Base-by-base conservation (phyloP, 2,329 filamentous ascomycete species). In the Pseudofabraea citricarpa region DNA sequence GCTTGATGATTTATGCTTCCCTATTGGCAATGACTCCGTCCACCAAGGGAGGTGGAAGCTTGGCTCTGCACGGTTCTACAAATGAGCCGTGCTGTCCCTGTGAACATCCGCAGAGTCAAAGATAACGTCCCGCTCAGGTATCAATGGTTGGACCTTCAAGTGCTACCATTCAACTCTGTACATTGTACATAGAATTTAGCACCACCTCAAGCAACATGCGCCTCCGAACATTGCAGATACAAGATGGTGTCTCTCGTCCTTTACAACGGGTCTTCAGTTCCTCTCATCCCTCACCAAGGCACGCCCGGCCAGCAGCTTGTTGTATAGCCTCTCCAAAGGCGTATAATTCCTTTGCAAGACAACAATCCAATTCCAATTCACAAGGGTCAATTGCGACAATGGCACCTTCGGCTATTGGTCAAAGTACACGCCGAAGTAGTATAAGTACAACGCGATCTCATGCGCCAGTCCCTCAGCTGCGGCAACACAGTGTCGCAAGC, bases 371-470 rank as follows among this genome's bases (percentile, higher is more conserved):
- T n/a, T 31, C 6, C 27, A 31, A 6, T 31, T 10, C 13, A 31
- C 6, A 5, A 31, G 13, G 16, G 13, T n/a, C 6, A 6, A 12
- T 31, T 15, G 27, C 27, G 27, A 40, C 9, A n/a, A 40, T 40
- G 36, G 36, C 36, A 8, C 36, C 36, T 6, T 40, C 22, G 15
- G 16, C 21, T 6, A 20, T 10, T 15, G 33, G n/a, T 36, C 33
- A 16, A n/a, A 9, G 9, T n/a, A 29, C 26, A 18, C 33, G 33
- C 18, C 15, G 15, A 27, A 26, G 21, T 10, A 40, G 36, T 23
- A 26, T 22, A 20, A 26, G 10, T 26, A 23, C 36, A 40, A 24
- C 21, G 21, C 4, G 27, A 24, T 20, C 68, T 69, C 16, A 12
- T 7, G 6, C 10, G 27, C 6, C 27, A n/a, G 9, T 15, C 4